Base-by-base conservation (phyloP, 169 alveolate genomes). In the Plasmodium chabaudi region DNA sequence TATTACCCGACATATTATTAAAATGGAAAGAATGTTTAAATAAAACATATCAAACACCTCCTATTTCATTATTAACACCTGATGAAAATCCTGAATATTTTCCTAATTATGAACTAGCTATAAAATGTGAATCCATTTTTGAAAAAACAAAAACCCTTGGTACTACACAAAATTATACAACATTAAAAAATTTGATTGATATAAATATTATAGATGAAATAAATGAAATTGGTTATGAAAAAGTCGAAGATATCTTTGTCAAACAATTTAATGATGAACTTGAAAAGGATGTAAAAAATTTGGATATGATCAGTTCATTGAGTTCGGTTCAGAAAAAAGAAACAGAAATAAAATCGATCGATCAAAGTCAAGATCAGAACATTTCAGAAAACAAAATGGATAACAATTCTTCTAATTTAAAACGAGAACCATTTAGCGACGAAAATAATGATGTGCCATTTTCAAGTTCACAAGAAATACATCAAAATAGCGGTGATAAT, bases 21-120 rank as follows among this genome's bases (percentile, higher is more conserved):
- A 89, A 72, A 51, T 94, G 96, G 96, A 84, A 67, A 60, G 74
- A 79, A n/a, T 53, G 88, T 61, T 47, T 82, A 82, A 68, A 57
- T 53, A 65, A 82, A 70, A 51, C 69, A 51, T 53, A 82, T 42
- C 61, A 72, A 5, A 65, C 55, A 25, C 9, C 56, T 1, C 84
- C 79, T 25, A 42, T 68, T 69, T 13, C 21, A n/a, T 55, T 82
- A 57, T 70, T 82, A 55, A 82, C 79, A 17, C 90, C 90, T 21
- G 71, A 67, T 10, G 84, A 82, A 67, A 65, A 82, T 68, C 90
- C 90, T 9, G 90, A 82, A 55, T 65, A 65, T 67, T 82, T 82
- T 56, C 90, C 90, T 51, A 68, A 82, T 44, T 82, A 82, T 67
- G 90, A 82, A 6, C 1, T 55, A 67, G 90, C 90, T 7, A 72